Evolutionary conservation across 495 filamentous ascomycete genomes (phyloP).

Genomic region (Hypoxylon cercidicola): DNA sequence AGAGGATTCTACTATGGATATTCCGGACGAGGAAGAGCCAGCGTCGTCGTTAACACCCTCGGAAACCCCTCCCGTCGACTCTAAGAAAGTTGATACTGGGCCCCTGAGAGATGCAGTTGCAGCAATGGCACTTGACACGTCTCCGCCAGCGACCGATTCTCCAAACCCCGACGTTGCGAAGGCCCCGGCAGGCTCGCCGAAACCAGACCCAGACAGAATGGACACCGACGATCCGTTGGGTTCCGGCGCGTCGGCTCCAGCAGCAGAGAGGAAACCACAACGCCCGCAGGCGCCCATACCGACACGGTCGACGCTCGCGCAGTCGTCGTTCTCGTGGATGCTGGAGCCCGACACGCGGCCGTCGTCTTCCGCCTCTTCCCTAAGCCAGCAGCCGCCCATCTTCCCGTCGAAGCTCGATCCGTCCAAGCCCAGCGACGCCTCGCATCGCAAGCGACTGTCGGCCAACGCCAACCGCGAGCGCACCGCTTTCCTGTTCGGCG

Average conservation of each 20-base stretch:
- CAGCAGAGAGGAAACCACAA: slow-evolving; percentile 27
- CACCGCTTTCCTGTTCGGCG: slow-evolving; percentile 67
- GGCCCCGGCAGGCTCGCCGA: slow-evolving; percentile 1
- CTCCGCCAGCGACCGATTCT: slow-evolving; percentile 8
- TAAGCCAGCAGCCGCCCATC: slow-evolving; percentile 32
- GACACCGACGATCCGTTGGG: slow-evolving; percentile 26
- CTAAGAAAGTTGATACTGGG: slow-evolving; percentile 27
- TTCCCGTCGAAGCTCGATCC: slow-evolving; percentile 30
- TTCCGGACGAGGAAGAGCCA: slow-evolving; percentile 59
- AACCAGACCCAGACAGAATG: slow-evolving; percentile 24
- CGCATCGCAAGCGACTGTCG: slow-evolving; percentile 52
- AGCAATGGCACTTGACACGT: slow-evolving; percentile 34
- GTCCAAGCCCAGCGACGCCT: slow-evolving; percentile 9
- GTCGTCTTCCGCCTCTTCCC: slow-evolving; percentile 23
- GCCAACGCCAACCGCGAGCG: slow-evolving; percentile 59
- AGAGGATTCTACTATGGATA: slow-evolving; percentile 68
- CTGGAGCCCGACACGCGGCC: slow-evolving; percentile 63
- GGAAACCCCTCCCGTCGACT: slow-evolving; percentile 16
- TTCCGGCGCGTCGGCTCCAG: slow-evolving; percentile 21
- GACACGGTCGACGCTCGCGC: slow-evolving; percentile 74
- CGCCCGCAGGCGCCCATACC: slow-evolving; percentile 50
- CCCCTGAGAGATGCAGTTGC: slow-evolving; percentile 40
- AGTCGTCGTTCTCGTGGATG: slow-evolving; percentile 97
- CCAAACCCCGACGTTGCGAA: slow-evolving; percentile 10
- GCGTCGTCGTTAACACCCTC: slow-evolving; percentile 15